Evolutionary conservation across 108 stramenopile genomes (phyloP), one percentile per base, ranked within the genome.

Genomic region (Halocafeteria seosinensis): DNA sequence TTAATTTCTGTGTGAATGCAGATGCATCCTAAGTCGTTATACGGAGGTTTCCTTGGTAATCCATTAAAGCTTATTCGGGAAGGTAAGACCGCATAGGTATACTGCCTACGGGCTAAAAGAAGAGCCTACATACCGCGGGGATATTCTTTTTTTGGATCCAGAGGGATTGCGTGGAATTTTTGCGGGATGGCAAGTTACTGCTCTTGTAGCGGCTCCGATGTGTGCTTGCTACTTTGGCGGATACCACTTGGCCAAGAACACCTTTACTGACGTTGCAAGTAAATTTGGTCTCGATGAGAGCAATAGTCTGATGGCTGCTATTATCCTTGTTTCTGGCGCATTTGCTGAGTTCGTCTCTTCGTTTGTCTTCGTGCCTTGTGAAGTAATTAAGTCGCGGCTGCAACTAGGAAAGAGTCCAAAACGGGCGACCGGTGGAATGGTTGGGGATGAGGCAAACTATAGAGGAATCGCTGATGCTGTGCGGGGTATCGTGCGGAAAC

Each of bases 341-440:
- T 30, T 25, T 2, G 65, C 66, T 1, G 66, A 67, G 59, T 60
- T 67, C 25, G 34, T 17, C 21, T 34, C 62, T 26, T 35, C 61
- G 0, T 24, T 63, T 38, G 24, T 67, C 3, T 36, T 13, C 63
- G 32, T 67, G 31, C 66, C 66, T 26, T 62, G 26, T 6, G 66
- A 67, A 25, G 66, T 67, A 1, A 28, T 67, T 42, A 67, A 67
- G 61, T 67, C 62, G 3, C 38, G 61, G 9, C 34, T 67, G 25
- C 66, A 67, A 27, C 65, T 61, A 3, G 61, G 53, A n/a, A 35
- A 2, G 11, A 59, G 36, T 35, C 57, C 57, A n/a, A 2, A 6
- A 13, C 57, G 57, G 34, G 57, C 57, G 13, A 59, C 57, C 2
- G 57, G 57, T 3, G 57, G 57, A 33, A 2, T 59, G 17, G 17